Evolutionary conservation across 2,329 filamentous ascomycete genomes (phyloP).

Genomic region (Fusarium heterosporum): DNA sequence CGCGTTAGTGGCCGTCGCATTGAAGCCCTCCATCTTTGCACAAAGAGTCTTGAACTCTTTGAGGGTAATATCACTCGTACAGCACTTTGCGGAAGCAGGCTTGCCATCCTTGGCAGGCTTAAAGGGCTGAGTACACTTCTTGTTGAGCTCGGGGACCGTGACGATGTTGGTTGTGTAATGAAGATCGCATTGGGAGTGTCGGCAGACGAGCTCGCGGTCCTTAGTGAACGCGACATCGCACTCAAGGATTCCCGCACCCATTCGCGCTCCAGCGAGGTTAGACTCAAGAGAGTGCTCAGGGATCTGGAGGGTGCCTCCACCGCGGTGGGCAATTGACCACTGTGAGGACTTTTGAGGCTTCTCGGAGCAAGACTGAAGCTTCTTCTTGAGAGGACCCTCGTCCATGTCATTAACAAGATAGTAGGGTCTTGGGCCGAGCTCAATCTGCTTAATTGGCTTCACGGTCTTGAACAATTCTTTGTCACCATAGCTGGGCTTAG

Average conservation of each 20-base stretch:
- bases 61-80: conserved; percentile 77
- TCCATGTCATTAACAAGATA: conserved; percentile 74
- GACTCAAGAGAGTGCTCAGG: conserved; percentile 73
- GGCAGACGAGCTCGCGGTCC: conserved; percentile 74
- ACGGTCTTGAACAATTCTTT: conserved; percentile 50
- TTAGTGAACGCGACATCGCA: conserved; percentile 76
- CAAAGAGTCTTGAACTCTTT: conserved; percentile 76
- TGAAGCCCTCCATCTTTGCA: conserved; percentile 76
- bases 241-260: conserved; percentile 75
- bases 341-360: conserved; percentile 62
- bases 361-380: conserved; percentile 69
- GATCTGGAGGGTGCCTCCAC: conserved; percentile 70
- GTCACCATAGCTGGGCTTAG: conserved; percentile 35
- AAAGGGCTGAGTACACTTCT: conserved; percentile 73
- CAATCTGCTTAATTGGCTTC: conserved; percentile 61
- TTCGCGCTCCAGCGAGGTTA: conserved; percentile 70
- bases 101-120: conserved; percentile 62
- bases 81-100: conserved; percentile 72
- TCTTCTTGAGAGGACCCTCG: conserved; percentile 67
- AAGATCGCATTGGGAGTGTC: conserved; percentile 75
- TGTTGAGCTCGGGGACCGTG: conserved; percentile 68
- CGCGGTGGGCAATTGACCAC: conserved; percentile 73
- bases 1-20: conserved; percentile 67
- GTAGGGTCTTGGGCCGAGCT: conserved; percentile 72
- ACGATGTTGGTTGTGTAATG: conserved; percentile 78